phyloP scores from a whole-genome alignment of 306 rosid species.

The Mimosa bimucronata region DNA sequence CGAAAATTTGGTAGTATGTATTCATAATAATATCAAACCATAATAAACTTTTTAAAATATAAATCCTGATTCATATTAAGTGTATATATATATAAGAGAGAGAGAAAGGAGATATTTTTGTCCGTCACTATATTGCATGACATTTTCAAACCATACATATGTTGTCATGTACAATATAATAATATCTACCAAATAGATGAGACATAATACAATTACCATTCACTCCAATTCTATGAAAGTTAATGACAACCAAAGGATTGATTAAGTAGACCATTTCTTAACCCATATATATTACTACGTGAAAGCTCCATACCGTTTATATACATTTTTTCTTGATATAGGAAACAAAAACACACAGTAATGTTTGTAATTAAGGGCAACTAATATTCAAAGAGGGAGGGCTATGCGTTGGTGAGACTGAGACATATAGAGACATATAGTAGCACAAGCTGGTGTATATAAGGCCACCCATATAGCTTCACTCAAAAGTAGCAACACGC shows the following conservation, averaged over 20 bases:
- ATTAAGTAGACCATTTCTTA: too few species aligned
- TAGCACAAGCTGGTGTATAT: conserved; percentile 32
- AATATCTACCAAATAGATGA: too few species aligned
- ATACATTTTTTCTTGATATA: not conserved
- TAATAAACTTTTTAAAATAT: too few species aligned
- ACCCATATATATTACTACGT: not conserved
- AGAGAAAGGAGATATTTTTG: not conserved
- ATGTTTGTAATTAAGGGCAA: not conserved
- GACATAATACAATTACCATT: too few species aligned
- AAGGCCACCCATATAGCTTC: conserved; percentile 21
- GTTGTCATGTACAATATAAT: too few species aligned
- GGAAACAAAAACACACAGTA: not conserved
- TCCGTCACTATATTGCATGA: too few species aligned
- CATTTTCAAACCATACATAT: too few species aligned
- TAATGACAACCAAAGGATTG: not conserved
- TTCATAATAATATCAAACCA: not conserved
- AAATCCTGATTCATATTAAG: not conserved
- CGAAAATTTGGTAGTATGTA: too few species aligned
- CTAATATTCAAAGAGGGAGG: not conserved
- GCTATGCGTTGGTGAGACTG: not conserved
- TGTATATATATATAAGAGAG: not conserved
- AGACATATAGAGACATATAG: too few species aligned
- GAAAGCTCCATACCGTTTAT: too few species aligned
- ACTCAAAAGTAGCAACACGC: conserved; percentile 44
- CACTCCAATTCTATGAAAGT: too few species aligned